These are phyloP conservation scores for Gigaspora rosea DNA, from an alignment of 192 early-diverging fungal genomes.

Conservation along the genomic window DNA sequence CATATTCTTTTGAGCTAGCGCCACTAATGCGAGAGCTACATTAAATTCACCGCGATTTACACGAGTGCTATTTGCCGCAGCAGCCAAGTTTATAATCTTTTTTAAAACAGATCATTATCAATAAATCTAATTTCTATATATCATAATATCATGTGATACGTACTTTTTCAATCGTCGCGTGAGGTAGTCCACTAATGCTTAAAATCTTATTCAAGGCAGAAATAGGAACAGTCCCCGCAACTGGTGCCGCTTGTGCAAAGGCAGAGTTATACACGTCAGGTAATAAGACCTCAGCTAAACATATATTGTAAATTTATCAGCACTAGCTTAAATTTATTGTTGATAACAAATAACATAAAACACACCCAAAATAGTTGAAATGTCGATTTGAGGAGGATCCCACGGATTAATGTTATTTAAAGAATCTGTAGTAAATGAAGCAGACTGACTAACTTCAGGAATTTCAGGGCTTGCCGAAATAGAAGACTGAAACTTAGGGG, in stretches of 20 bases:
- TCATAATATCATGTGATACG: background rate
- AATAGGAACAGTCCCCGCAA: slow-evolving; percentile 47
- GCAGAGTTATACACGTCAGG: slow-evolving; percentile 52
- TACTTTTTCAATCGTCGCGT: slow-evolving; percentile 52
- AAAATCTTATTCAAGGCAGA: slow-evolving; percentile 48
- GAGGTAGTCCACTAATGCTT: slow-evolving; percentile 41
- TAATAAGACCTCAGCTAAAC: slow-evolving; percentile 46
- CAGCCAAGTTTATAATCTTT: slow-evolving; percentile 55
- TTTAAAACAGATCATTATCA: background rate
- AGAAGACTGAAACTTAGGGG: background rate
- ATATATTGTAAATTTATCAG: background rate
- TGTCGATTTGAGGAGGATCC: slow-evolving; percentile 23
- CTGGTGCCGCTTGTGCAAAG: slow-evolving; percentile 47
- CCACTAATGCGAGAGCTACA: slow-evolving; percentile 67
- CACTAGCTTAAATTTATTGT: background rate
- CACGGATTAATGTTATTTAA: slow-evolving; percentile 27
- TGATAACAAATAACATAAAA: background rate
- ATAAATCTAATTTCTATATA: background rate
- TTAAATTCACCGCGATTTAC: slow-evolving; percentile 69
- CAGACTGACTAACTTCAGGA: background rate
- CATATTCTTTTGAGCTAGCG: slow-evolving; percentile 81
- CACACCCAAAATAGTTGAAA: slow-evolving; percentile 19
- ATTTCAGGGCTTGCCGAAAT: background rate
- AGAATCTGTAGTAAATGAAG: slow-evolving; percentile 4
- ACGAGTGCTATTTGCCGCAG: slow-evolving; percentile 47